phyloP scores from a whole-genome alignment of 2,329 filamentous ascomycete genomes.

The Boeremia exigua region DNA sequence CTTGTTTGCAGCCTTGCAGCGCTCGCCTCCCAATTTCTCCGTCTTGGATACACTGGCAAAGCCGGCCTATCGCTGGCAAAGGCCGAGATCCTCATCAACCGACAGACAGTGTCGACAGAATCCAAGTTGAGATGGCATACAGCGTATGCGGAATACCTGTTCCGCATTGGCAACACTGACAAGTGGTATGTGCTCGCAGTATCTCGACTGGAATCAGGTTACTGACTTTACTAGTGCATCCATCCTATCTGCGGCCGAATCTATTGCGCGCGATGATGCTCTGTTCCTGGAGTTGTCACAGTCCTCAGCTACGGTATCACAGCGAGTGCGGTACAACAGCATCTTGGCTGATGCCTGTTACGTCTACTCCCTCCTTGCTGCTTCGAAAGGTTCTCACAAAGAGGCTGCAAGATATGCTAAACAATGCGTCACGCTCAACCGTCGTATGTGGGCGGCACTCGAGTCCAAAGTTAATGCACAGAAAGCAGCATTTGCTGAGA shows the following conservation, averaged over 20 bases:
- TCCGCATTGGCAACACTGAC: slow-evolving; percentile 69
- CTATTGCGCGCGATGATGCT: slow-evolving; percentile 35
- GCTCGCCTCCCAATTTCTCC: slow-evolving; percentile 62
- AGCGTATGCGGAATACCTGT: slow-evolving; percentile 74
- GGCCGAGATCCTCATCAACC: slow-evolving; percentile 59
- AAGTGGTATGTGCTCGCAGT: slow-evolving; percentile 55
- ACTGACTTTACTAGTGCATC: slow-evolving; percentile 34
- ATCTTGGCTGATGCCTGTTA: slow-evolving; percentile 66
- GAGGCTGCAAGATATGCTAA: slow-evolving; percentile 58
- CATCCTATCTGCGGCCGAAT: slow-evolving; percentile 38
- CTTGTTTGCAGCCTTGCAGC: slow-evolving; percentile 53
- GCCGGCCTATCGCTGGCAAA: slow-evolving; percentile 64
- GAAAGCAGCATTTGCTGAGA: slow-evolving; percentile 21
- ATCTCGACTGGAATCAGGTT: no score
- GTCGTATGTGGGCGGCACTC: slow-evolving; percentile 58
- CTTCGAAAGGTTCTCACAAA: slow-evolving; percentile 59
- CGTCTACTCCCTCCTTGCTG: slow-evolving; percentile 68
- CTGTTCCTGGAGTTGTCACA: slow-evolving; percentile 39
- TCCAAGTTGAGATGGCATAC: slow-evolving; percentile 68
- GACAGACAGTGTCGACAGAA: slow-evolving; percentile 51
- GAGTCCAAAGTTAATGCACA: slow-evolving; percentile 49
- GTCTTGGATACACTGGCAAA: slow-evolving; percentile 66
- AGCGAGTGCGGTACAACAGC: slow-evolving; percentile 54
- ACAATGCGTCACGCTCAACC: slow-evolving; percentile 56
- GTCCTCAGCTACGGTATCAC: slow-evolving; percentile 41